Evolutionary conservation across 2,329 filamentous ascomycete genomes (phyloP), one percentile per base, ranked within the genome.

Genomic region (Pseudocercospora pini-densiflorae): DNA sequence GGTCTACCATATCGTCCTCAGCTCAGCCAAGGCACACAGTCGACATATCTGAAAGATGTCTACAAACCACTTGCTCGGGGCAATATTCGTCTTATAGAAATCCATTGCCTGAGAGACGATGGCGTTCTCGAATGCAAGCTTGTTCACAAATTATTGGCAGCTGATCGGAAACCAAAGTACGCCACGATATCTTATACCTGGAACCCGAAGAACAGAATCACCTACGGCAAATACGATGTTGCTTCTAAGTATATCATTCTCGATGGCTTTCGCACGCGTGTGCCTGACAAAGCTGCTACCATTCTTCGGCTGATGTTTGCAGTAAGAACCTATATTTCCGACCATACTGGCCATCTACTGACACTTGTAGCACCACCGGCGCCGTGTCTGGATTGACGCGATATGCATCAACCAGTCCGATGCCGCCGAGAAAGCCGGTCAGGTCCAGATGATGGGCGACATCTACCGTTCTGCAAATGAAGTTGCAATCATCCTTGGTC

Each of bases 371-470:
- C 54, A 40, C 54, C 54, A 21, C n/a, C 54, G 54, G 2, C 54
- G 54, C 33, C 54, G 54, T 12, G n/a, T 58, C 27, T 58, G 54
- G 54, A 58, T 58, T 12, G 54, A 58, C 12, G 27, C 54, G 2
- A 58, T 58, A 9, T 54, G 51, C 6, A 54, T 59, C 31, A 59
- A 59, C 33, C 55, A 59, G 29, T 19, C 55, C n/a, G 55, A 59
- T 31, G 21, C 36, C 19, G 31, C 55, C 7, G 58, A 60, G 58
- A 29, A 51, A 49, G 45, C 40, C 36, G 7, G 10, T 8, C 58
- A 60, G 45, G 58, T 60, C 10, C 58, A 60, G 19, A 49, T 60
- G 58, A 60, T 60, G 58, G 40, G 40, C 45, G 23, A 47, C 7
- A 49, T 60, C 9, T 60, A 60, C 31, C 9, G 54, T 21, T n/a